Percentiles rank a stretch among this genome's conserved stretches.
These are phyloP conservation scores for Sphagnurus paluster DNA, from an alignment of 1,284 basidiomycete genomes.

Conservation along the genomic window DNA sequence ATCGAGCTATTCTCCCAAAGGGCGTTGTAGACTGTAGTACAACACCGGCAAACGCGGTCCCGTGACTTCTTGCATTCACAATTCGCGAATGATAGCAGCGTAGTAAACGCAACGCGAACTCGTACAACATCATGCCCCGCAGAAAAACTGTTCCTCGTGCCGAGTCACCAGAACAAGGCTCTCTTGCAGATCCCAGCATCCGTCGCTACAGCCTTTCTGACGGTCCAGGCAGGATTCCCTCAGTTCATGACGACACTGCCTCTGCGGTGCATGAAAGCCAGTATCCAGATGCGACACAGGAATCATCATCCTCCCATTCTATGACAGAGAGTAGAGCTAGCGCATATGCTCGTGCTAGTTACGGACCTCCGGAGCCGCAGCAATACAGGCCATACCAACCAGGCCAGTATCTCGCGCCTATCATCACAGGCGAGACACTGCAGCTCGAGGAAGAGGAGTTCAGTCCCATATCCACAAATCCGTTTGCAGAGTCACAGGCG, in stretches of 20 bases:
- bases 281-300: too few relatives aligned
- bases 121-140: constrained; percentile 16
- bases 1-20: too few relatives aligned
- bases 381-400: constrained; percentile 44
- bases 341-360: neutral
- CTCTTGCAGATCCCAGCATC: constrained; percentile 30
- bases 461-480: constrained; percentile 12
- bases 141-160: constrained; percentile 14
- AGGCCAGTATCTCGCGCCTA: constrained; percentile 47
- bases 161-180: constrained; percentile 16
- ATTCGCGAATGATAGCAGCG: too few relatives aligned
- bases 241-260: neutral
- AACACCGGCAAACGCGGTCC: too few relatives aligned
- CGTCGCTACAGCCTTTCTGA: constrained; percentile 35
- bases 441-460: constrained; percentile 33
- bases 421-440: constrained; percentile 50
- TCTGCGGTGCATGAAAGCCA: neutral
- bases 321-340: constrained; percentile 4
- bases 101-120: too few relatives aligned
- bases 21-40: too few relatives aligned
- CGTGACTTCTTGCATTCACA: too few relatives aligned
- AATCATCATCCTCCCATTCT: constrained; percentile 4
- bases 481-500: constrained; percentile 16
- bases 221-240: constrained; percentile 11
- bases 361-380: constrained; percentile 4